Conservation (phyloP, 1,284 basidiomycete species). For the Sparassis latifolia region DNA sequence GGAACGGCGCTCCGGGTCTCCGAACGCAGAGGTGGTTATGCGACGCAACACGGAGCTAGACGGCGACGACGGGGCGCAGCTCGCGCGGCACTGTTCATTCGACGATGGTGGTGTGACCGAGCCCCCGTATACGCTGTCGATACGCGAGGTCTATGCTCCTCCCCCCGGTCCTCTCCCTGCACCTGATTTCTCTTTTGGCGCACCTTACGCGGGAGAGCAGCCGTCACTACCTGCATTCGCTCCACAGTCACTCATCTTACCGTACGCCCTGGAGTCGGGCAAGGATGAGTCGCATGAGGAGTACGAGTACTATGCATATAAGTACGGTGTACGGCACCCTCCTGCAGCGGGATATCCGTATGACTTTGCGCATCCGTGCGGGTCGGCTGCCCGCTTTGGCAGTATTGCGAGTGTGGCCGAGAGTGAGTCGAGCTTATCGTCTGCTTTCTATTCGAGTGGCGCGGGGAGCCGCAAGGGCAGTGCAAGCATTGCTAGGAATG, state of each 20-base stretch:
- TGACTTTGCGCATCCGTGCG: constrained; percentile 1
- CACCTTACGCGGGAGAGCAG: no score
- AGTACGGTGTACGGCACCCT: no score
- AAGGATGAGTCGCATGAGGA: background rate
- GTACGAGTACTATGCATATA: background rate
- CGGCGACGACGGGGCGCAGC: no score
- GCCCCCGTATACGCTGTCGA: constrained; percentile 37
- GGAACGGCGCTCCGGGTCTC: no score
- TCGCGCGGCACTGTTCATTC: no score
- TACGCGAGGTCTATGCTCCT: constrained; percentile 44
- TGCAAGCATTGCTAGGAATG: background rate
- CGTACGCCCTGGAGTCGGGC: no score
- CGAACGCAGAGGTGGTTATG: no score
- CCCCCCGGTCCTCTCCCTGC: constrained; percentile 64
- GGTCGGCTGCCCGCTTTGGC: constrained; percentile 17
- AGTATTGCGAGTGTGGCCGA: constrained; percentile 22
- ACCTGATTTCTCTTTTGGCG: constrained; percentile 63
- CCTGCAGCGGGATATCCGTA: background rate
- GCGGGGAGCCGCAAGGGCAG: background rate
- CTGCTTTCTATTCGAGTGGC: constrained; percentile 11
- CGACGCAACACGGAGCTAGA: no score
- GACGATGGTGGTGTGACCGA: background rate
- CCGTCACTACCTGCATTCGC: no score
- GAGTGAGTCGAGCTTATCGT: constrained; percentile 21
- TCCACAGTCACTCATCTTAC: no score